phyloP scores from a whole-genome alignment of 208 protist species.

The Phytomonas francai region DNA sequence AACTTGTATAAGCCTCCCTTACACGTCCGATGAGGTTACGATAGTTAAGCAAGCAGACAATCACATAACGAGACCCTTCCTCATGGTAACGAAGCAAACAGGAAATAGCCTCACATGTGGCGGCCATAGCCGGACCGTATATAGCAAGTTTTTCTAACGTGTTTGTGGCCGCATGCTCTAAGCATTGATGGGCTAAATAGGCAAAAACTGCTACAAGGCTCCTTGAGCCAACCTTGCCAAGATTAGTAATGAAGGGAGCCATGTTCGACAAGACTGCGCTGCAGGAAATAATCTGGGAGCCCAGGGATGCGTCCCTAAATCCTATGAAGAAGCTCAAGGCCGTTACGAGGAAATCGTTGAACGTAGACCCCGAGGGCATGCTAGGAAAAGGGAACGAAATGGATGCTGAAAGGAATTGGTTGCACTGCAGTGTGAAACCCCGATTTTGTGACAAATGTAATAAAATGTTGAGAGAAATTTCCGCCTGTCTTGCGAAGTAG shows the following conservation, averaged over 20 bases:
- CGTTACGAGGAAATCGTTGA: constrained; percentile 79
- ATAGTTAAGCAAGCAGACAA: constrained; percentile 47
- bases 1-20: constrained; percentile 26
- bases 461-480: constrained; percentile 80
- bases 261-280: constrained; percentile 75
- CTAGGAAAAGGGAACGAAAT: constrained; percentile 51
- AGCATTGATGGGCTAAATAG: constrained; percentile 18
- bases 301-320: constrained; percentile 30
- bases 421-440: constrained; percentile 73
- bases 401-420: constrained; percentile 48
- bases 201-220: constrained; percentile 52
- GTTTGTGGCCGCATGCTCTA: background rate
- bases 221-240: constrained; percentile 29
- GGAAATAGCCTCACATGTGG: constrained; percentile 61
- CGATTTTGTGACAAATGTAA: constrained; percentile 60
- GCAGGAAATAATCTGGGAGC: constrained; percentile 55
- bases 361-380: constrained; percentile 25
- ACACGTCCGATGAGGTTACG: constrained; percentile 36
- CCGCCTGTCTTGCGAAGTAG: constrained; percentile 37
- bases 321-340: constrained; percentile 56
- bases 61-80: constrained; percentile 30
- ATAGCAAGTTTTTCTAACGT: background rate
- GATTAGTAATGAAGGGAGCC: constrained; percentile 69
- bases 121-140: constrained; percentile 39
- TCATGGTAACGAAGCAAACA: constrained; percentile 70